Conservation (phyloP, 345 rosid genomes). For the Adansonia digitata region DNA sequence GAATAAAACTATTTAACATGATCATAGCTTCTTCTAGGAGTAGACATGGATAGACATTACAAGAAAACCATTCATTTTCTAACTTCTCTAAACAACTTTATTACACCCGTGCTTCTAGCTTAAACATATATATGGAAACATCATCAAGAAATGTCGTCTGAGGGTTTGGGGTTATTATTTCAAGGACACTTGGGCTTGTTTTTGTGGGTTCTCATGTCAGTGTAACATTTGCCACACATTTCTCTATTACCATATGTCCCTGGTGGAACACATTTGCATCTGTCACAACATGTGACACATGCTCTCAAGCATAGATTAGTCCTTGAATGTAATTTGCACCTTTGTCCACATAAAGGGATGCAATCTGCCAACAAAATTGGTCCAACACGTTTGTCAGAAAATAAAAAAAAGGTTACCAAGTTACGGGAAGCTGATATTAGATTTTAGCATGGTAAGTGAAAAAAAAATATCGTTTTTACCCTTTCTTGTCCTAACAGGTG, state of each 20-base stretch:
- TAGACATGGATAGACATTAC: not conserved
- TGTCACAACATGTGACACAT: constrained; percentile 78
- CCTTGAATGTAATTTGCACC: constrained; percentile 79
- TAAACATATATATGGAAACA: not conserved
- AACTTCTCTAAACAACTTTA: not conserved
- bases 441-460: not conserved
- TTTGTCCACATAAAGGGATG: constrained; percentile 53
- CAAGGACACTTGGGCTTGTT: constrained; percentile 73
- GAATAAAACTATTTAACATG: not conserved
- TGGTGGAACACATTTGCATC: constrained; percentile 96
- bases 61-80: constrained; percentile 12
- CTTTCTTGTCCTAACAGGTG: constrained; percentile 43
- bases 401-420: not conserved
- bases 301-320: constrained; percentile 61
- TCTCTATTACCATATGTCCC: constrained; percentile 87
- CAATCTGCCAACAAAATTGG: constrained; percentile 44
- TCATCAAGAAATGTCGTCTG: not conserved
- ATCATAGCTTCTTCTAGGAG: constrained; percentile 1
- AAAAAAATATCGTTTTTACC: constrained; percentile 32
- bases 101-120: not conserved
- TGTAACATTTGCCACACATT: constrained; percentile 85
- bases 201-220: constrained; percentile 65
- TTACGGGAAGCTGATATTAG: not conserved
- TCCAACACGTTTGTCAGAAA: not conserved
- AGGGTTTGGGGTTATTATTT: not conserved